A percentile compares a stretch with the other conserved stretches of the same genome.
Conservation (phyloP, 2,329 filamentous ascomycete species). For the Lasiodiplodia hormozganensis region DNA sequence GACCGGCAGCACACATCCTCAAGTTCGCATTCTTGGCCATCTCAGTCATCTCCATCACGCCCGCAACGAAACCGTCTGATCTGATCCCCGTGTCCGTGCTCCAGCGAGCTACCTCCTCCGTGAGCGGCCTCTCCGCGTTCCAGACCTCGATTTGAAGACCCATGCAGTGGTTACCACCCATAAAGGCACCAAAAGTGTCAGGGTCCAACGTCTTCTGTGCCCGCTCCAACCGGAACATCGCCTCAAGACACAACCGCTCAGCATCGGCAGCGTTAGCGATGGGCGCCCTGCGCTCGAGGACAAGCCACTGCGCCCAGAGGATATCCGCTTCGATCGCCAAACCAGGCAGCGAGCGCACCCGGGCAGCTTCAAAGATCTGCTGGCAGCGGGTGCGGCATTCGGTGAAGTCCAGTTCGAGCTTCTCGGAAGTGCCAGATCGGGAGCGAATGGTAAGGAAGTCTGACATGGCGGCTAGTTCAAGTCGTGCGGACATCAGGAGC, state of each 20-base stretch:
- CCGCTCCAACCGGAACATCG: not conserved
- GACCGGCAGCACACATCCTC: not conserved
- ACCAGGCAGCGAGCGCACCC: not conserved
- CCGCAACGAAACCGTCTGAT: not conserved
- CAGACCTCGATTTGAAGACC: not conserved
- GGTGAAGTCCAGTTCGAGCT: not conserved
- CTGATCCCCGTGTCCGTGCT: not conserved
- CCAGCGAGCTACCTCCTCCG: not conserved
- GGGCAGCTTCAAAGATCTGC: not conserved
- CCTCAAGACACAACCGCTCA: not conserved
- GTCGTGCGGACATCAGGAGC: not conserved
- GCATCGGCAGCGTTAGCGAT: not conserved
- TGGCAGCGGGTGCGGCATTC: not conserved
- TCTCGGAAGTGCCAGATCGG: not conserved
- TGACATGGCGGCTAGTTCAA: not conserved
- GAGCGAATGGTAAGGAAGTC: not conserved
- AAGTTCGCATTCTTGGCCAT: not conserved
- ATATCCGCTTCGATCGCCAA: not conserved
- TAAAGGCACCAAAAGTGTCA: not conserved
- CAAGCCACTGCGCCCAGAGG: slow-evolving; percentile 8
- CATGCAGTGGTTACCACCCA: not conserved
- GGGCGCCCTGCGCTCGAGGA: not conserved
- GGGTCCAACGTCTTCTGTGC: not conserved
- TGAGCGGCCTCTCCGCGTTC: not conserved
- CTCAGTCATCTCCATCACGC: not conserved